Conservation (phyloP, 179 eudicot genomes). For the Silene noctiflora region DNA sequence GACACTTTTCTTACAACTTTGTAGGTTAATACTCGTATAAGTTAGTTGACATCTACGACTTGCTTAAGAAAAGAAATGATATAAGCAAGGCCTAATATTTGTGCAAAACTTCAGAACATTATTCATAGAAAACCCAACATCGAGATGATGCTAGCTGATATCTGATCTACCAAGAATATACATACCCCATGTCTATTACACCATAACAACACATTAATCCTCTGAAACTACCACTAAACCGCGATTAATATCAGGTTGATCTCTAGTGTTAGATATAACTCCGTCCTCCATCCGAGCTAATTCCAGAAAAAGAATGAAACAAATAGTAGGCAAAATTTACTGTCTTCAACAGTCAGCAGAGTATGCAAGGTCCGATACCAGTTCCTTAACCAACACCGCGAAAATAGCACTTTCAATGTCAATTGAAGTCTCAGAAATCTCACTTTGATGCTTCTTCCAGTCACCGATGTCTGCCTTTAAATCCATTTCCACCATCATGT, state of each 20-base stretch:
- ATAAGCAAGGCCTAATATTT: neutral
- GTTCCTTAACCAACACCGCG: slow-evolving; percentile 51
- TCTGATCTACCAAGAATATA: slow-evolving; percentile 24
- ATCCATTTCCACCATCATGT: slow-evolving; percentile 81
- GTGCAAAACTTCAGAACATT: slow-evolving; percentile 2
- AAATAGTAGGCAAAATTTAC: slow-evolving; percentile 14
- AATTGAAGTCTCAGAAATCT: slow-evolving; percentile 32
- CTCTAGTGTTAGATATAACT: slow-evolving; percentile 23
- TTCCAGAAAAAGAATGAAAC: slow-evolving; percentile 27
- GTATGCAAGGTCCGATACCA: slow-evolving; percentile 44
- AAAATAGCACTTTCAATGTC: slow-evolving; percentile 57
- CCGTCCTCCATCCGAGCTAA: slow-evolving; percentile 13
- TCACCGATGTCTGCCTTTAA: slow-evolving; percentile 36
- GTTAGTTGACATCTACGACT: neutral
- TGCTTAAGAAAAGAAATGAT: neutral
- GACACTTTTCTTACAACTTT: too few relatives aligned
- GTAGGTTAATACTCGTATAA: too few relatives aligned
- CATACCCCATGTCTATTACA: slow-evolving; percentile 22
- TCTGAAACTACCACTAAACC: slow-evolving; percentile 28
- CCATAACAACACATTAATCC: slow-evolving; percentile 20
- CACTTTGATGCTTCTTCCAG: slow-evolving; percentile 51
- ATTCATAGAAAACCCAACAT: slow-evolving; percentile 26
- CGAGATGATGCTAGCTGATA: slow-evolving; percentile 25
- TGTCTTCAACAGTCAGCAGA: slow-evolving; percentile 7
- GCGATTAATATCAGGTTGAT: slow-evolving; percentile 18